Evolutionary conservation across 108 stramenopile species (phyloP).

Genomic region (Cyclostephanos tholiformis): DNA sequence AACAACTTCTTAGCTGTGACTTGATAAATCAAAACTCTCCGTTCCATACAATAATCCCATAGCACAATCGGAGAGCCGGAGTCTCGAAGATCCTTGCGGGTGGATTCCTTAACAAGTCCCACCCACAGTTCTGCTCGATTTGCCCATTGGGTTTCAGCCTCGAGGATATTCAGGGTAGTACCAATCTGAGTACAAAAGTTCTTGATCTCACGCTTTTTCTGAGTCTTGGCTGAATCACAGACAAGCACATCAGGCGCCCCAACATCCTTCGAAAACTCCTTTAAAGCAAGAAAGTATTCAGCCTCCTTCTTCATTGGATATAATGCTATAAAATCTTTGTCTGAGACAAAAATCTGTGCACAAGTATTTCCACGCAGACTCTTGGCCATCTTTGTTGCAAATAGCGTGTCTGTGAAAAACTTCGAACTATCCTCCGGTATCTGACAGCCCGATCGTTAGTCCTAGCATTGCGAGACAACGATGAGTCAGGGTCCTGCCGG

Average conservation of each 20-base stretch:
- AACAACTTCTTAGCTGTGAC: constrained; percentile 30
- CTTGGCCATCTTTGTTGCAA: constrained; percentile 15
- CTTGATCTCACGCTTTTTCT: constrained; percentile 4
- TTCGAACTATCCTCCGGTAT: background rate
- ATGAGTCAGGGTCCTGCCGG: background rate
- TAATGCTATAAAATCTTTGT: constrained; percentile 24
- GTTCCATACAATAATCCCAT: background rate
- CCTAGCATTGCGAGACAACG: background rate
- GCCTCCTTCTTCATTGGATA: constrained; percentile 21
- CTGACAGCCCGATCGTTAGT: background rate
- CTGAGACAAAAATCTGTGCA: constrained; percentile 23
- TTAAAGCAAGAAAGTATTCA: constrained; percentile 22
- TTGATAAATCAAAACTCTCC: constrained; percentile 27
- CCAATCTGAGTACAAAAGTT: constrained; percentile 26
- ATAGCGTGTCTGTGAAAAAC: constrained; percentile 44
- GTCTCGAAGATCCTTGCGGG: constrained; percentile 26
- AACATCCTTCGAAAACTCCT: constrained; percentile 35
- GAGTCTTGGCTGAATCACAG: constrained; percentile 14
- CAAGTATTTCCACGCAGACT: constrained; percentile 16
- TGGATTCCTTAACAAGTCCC: constrained; percentile 37
- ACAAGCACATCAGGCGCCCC: constrained; percentile 44
- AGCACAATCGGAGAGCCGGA: background rate
- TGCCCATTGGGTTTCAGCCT: constrained; percentile 29
- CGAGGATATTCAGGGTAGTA: constrained; percentile 18
- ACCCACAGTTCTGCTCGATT: constrained; percentile 40